Evolutionary conservation across 2,329 filamentous ascomycete species (phyloP), one percentile per base, ranked within the genome.

Genomic region (Coniochaeta hoffmannii): DNA sequence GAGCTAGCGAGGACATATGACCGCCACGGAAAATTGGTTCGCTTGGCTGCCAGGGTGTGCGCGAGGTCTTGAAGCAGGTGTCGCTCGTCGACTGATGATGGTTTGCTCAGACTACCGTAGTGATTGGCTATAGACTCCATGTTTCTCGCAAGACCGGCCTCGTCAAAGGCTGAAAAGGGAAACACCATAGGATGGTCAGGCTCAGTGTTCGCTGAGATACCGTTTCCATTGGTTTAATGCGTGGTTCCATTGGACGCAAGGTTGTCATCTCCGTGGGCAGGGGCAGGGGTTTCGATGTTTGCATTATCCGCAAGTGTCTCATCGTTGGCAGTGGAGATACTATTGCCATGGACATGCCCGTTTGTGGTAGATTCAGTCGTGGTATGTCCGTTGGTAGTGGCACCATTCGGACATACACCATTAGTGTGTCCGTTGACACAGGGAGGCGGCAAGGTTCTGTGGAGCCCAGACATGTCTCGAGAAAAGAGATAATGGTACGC

Each of bases 1-100:
- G 41, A 56, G 49, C 49, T 54, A 3, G 50, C 56, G 12, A 34
- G 24, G 3, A 50, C 53, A 3, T 50, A 57, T 14, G 32, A 55
- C 11, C 35, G 19, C 53, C 53, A 55, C 4, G 31, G 53, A 5
- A 55, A 35, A 24, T 8, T 2, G 7, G 17, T 55, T 2, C 53
- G 53, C 30, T 30, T 24, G 4, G 38, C 19, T 15, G 38, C 38
- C 3, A 55, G 41, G 3, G 53, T 55, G 38, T 50, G 35, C 5
- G 53, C 53, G 12, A 55, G 28, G 28, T 46, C 41, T 12, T 35
- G 34, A 12, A 54, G 52, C 10, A 11, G 30, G 24, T 14, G 46
- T 31, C 17, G 4, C 24, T 53, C 30, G 11, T 38, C 19, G 31
- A 19, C 52, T 22, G 30, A n/a, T 4, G 15, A 7, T 32, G 19